Evolutionary conservation across 2,329 filamentous ascomycete species (phyloP).

Genomic region (Fusarium zealandicum): DNA sequence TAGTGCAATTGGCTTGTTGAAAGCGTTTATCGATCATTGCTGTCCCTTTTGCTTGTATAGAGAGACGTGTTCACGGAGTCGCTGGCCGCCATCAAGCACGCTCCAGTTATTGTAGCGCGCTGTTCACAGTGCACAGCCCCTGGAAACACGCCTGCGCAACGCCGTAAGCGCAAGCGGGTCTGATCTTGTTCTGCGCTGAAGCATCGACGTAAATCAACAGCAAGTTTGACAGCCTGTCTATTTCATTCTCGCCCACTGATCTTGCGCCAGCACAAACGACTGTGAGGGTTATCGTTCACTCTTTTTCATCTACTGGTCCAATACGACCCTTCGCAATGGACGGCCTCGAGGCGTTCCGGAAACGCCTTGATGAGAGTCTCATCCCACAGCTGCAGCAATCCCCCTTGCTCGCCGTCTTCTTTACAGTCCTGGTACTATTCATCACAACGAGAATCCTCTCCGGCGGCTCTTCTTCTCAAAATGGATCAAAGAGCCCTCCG

Average conservation of each 20-base stretch:
- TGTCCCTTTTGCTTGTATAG: neutral
- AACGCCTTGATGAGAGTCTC: constrained; percentile 27
- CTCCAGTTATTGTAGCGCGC: constrained; percentile 4
- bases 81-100: neutral
- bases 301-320: no score
- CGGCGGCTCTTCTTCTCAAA: constrained; percentile 40
- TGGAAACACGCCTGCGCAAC: constrained; percentile 8
- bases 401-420: constrained; percentile 32
- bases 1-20: no score
- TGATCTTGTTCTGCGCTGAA: constrained; percentile 23
- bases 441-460: constrained; percentile 39
- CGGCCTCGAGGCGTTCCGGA: constrained; percentile 14
- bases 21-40: neutral
- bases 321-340: constrained; percentile 26
- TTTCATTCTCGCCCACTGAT: constrained; percentile 1
- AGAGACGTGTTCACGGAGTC: neutral
- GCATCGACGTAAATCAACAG: constrained; percentile 7
- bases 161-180: constrained; percentile 30
- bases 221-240: constrained; percentile 31
- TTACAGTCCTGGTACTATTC: constrained; percentile 38
- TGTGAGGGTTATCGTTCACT: neutral
- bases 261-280: neutral
- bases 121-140: constrained; percentile 30
- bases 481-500: constrained; percentile 35
- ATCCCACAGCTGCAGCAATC: constrained; percentile 35